Evolutionary conservation across 345 rosid genomes (phyloP), one percentile per base, ranked within the genome.

Genomic region (Syzygium oleosum): DNA sequence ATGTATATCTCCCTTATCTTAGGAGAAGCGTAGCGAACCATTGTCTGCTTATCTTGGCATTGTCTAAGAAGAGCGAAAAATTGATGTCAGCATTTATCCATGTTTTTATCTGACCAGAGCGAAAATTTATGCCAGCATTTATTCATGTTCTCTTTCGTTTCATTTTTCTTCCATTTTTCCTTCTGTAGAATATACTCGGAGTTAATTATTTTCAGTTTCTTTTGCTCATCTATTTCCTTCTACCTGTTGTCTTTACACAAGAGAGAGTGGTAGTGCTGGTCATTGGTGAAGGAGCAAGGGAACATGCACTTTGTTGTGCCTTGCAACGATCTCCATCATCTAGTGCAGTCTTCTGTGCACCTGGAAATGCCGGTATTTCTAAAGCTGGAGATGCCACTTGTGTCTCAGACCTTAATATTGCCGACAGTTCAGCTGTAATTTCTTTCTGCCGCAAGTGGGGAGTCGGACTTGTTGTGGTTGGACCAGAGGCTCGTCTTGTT

Each of bases 251-350:
- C 59, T 84, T 79, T 90, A 92, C 90, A 91, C 95, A 87, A 77
- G 96, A 94, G 90, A 91, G 93, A 87, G 95, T 93, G 87, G 91
- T 88, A 84, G 99, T 95, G 86, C 92, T 96, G 73, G 99, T 97
- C 85, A 94, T 97, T 84, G 99, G 99, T 88, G 98, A 97, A 90
- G 99, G 99, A 88, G 99, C 98, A 51, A 94, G 99, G 92, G 99
- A 97, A 84, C 98, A 97, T 87, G 95, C 99, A 0, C 97, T 97
- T 84, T 96, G 98, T 91, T 92, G 93, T 86, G 98, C 99, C 43
- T 88, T 97, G 93, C 91, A 91, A 85, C 96, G 94, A 61, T 96
- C 99, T 79, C 93, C 95, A 10, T 93, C 98, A 4, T 95, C 98
- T 80, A 93, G 91, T 68, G 87, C 94, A 55, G 96, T 97, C 63